Evolutionary conservation across 2,329 filamentous ascomycete species (phyloP).

Genomic region (Pseudogymnoascus sp.): DNA sequence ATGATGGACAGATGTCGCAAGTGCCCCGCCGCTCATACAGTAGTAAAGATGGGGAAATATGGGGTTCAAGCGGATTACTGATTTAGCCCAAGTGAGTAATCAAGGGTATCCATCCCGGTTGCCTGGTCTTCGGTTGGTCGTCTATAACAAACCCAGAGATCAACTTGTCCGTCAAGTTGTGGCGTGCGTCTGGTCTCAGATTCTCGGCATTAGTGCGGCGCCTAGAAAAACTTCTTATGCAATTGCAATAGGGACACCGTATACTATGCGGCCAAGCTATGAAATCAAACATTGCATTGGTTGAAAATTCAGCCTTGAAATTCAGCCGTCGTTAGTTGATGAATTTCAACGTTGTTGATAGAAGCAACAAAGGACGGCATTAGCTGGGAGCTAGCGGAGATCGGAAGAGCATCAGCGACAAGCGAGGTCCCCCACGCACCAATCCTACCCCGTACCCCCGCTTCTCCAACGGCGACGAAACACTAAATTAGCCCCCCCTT

Average conservation of each 20-base stretch:
- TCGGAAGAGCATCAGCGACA: constrained; percentile 4
- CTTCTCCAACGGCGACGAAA: not conserved
- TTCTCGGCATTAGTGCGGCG: not conserved
- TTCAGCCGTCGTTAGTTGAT: not conserved
- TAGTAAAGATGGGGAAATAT: not conserved
- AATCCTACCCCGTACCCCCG: not conserved
- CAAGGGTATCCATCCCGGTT: not conserved
- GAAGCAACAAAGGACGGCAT: not conserved
- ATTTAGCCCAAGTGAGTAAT: not conserved
- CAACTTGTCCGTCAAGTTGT: not conserved
- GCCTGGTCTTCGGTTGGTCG: not conserved
- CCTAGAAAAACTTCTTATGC: not conserved
- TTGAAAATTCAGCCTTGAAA: not conserved
- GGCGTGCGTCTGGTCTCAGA: not conserved
- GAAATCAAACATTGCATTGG: not conserved
- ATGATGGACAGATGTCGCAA: not conserved
- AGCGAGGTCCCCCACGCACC: not conserved
- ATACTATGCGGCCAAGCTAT: not conserved
- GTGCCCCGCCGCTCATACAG: not conserved
- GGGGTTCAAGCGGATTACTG: not conserved
- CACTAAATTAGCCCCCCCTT: not conserved
- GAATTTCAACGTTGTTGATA: not conserved
- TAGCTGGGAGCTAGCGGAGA: constrained; percentile 7
- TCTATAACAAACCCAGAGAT: not conserved
- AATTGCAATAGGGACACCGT: not conserved